Evolutionary conservation across 768 basidiomycete genomes (phyloP).

Genomic region (Suillus tomentosus): DNA sequence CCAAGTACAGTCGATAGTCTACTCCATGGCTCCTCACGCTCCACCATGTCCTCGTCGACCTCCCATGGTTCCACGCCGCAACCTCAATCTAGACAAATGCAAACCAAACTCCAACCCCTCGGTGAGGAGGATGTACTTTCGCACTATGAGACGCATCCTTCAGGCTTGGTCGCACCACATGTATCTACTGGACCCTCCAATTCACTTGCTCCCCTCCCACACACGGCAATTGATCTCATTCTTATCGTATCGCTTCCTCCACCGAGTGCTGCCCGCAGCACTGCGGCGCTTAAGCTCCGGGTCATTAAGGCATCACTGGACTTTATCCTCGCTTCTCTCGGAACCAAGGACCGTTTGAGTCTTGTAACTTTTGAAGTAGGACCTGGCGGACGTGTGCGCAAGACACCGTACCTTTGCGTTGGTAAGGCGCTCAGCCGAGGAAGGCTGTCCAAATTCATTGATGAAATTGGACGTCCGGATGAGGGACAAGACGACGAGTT

Average conservation of each 20-base stretch:
- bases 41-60: slow-evolving; percentile 73
- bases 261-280: slow-evolving; percentile 67
- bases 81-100: slow-evolving; percentile 37
- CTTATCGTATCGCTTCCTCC: slow-evolving; percentile 88
- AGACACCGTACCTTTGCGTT: slow-evolving; percentile 88
- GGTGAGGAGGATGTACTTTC: slow-evolving; percentile 72
- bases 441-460: slow-evolving; percentile 77
- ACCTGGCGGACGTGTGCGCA: slow-evolving; percentile 75
- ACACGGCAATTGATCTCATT: slow-evolving; percentile 90
- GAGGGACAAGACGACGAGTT: slow-evolving; percentile 57
- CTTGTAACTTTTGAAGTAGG: slow-evolving; percentile 94
- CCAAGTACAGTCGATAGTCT: slow-evolving; percentile 64
- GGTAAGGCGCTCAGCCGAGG: slow-evolving; percentile 69
- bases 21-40: slow-evolving; percentile 64
- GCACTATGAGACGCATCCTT: slow-evolving; percentile 51
- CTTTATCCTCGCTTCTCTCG: slow-evolving; percentile 79
- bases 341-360: slow-evolving; percentile 78
- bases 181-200: slow-evolving; percentile 76
- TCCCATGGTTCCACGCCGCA: slow-evolving; percentile 60
- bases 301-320: slow-evolving; percentile 89
- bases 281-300: slow-evolving; percentile 82
- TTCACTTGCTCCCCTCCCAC: slow-evolving; percentile 77
- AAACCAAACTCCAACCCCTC: slow-evolving; percentile 59
- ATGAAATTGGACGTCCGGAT: slow-evolving; percentile 55
- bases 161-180: slow-evolving; percentile 67